phyloP scores from a whole-genome alignment of 129 eudicot genomes.

The Flaveria linearis region DNA sequence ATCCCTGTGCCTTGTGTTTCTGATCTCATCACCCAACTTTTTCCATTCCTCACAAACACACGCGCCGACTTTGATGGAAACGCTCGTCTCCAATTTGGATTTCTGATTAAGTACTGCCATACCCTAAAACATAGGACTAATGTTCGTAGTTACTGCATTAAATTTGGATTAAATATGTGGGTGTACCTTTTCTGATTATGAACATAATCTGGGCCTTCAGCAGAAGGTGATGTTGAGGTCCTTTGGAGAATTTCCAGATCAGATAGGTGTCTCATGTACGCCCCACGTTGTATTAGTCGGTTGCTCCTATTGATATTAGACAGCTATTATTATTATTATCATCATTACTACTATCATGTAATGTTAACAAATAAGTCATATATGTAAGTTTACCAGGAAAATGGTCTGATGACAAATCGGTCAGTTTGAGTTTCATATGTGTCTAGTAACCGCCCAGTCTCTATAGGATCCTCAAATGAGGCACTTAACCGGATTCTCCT shows the following conservation, averaged over 20 bases:
- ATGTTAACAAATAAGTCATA: background rate
- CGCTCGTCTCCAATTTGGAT: slow-evolving; percentile 62
- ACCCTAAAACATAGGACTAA: slow-evolving; percentile 41
- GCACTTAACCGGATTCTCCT: slow-evolving; percentile 76
- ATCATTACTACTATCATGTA: background rate
- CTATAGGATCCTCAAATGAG: slow-evolving; percentile 58
- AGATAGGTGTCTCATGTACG: slow-evolving; percentile 46
- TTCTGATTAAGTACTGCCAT: slow-evolving; percentile 61
- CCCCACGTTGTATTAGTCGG: slow-evolving; percentile 39
- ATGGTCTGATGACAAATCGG: slow-evolving; percentile 69
- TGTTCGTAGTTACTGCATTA: background rate
- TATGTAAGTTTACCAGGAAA: slow-evolving; percentile 51
- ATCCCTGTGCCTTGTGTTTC: background rate
- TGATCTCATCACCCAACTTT: slow-evolving; percentile 47
- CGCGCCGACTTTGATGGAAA: slow-evolving; percentile 60
- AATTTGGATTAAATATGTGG: background rate
- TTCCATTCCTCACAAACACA: slow-evolving; percentile 57
- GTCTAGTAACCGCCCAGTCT: slow-evolving; percentile 61
- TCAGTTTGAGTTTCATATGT: slow-evolving; percentile 70
- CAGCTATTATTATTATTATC: background rate
- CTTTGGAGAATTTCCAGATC: slow-evolving; percentile 61
- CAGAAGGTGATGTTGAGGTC: slow-evolving; percentile 88
- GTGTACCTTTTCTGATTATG: slow-evolving; percentile 65
- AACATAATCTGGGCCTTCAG: slow-evolving; percentile 86
- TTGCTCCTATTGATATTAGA: slow-evolving; percentile 49